Conservation (phyloP, 805 yeast species). For the Jamesozyma rosinii region DNA sequence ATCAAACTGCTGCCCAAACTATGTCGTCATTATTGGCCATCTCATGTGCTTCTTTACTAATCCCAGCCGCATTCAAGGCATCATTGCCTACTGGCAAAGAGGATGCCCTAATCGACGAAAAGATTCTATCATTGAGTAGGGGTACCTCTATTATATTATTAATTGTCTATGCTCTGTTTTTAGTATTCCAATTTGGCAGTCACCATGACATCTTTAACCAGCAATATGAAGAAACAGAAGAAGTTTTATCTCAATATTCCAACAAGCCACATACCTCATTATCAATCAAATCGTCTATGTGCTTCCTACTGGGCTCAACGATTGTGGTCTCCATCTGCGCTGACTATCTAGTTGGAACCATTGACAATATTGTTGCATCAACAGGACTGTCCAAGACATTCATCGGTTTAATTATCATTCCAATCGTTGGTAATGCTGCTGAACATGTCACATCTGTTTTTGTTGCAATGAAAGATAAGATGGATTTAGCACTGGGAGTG, state of each 20-base stretch:
- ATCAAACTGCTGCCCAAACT: slow-evolving; percentile 95
- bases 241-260: slow-evolving; percentile 20
- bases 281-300: slow-evolving; percentile 44
- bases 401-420: slow-evolving; percentile 86
- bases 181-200: slow-evolving; percentile 81
- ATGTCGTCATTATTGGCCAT: slow-evolving; percentile 91
- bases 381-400: slow-evolving; percentile 90
- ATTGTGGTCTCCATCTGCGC: slow-evolving; percentile 82
- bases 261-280: slow-evolving; percentile 30
- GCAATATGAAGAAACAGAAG: slow-evolving; percentile 35
- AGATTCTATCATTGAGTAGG: slow-evolving; percentile 68
- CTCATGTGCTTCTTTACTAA: slow-evolving; percentile 76
- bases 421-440: slow-evolving; percentile 97
- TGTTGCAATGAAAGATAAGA: slow-evolving; percentile 91
- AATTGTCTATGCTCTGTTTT: slow-evolving; percentile 64
- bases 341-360: slow-evolving; percentile 86
- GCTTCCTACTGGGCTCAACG: slow-evolving; percentile 53
- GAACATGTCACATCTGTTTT: slow-evolving; percentile 95
- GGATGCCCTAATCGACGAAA: slow-evolving; percentile 29
- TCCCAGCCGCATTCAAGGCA: slow-evolving; percentile 95
- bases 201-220: slow-evolving; percentile 70
- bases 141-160: slow-evolving; percentile 77
- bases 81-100: slow-evolving; percentile 44
- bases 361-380: slow-evolving; percentile 75
- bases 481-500: slow-evolving; percentile 95